Base-by-base conservation (phyloP, 345 rosid species). In the Acer negundo region DNA sequence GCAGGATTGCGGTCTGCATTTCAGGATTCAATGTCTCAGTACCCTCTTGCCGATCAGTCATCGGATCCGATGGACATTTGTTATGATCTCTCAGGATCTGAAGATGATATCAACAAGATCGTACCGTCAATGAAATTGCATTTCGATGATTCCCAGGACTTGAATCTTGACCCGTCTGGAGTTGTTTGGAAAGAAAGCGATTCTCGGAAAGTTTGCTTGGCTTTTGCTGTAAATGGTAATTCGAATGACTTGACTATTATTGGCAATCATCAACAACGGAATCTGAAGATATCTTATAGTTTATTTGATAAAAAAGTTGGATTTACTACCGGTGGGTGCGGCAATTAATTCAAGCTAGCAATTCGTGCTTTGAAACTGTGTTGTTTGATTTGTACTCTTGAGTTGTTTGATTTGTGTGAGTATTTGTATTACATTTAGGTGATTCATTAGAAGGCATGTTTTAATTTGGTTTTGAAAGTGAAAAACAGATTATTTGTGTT, bases 121-220 rank as follows among this genome's bases (percentile, higher is more conserved):
- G 31, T 73, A 6, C 86, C 86, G 0, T 17, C 46, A 8, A 74
- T 85, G 81, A 72, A 62, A 2, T 42, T 85, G 47, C 78, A 79
- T n/a, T 79, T 85, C 38, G 81, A 63, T 13, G 47, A 73, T 69
- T 51, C 73, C 7, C 8, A 15, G 28, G 72, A 82, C n/a, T 75
- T 80, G 31, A n/a, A 5, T 6, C 73, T 85, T 80, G 82, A 65
- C 13, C 10, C 72, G 7, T 53, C 75, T 12, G 80, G 75, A 0
- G 73, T 83, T 72, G 69, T 55, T 10, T 64, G 15, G 70, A 58
- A 23, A 28, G 70, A 70, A 1, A n/a, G 10, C 23, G 22, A 42
- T 35, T 73, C 82, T 26, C 67, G 42, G 62, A 53, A 1, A 55
- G 82, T 81, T 61, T 83, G 86, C 81, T 74, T 79, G 68, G 86